phyloP scores from a whole-genome alignment of 495 filamentous ascomycete genomes.

The Ascobolus immersus region DNA sequence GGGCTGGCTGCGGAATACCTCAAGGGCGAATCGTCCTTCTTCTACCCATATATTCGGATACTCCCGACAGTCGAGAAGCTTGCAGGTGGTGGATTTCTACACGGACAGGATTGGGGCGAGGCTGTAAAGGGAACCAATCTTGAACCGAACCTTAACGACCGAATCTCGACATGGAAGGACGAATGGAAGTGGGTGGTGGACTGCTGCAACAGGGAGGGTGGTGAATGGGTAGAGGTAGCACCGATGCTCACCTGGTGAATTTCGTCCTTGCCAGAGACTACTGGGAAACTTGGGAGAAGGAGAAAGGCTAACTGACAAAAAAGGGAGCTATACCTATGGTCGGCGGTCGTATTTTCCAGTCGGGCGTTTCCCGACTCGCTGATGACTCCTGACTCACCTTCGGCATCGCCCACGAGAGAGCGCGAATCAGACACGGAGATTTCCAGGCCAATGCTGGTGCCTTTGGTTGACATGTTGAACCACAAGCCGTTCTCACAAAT shows the following conservation, averaged over 20 bases:
- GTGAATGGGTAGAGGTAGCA: too few relatives aligned
- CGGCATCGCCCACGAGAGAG: background rate
- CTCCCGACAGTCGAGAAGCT: too few relatives aligned
- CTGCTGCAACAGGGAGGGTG: conserved; percentile 13
- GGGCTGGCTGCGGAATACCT: too few relatives aligned
- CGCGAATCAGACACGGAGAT: background rate
- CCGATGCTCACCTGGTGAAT: too few relatives aligned
- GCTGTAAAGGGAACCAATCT: too few relatives aligned
- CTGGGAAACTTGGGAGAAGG: too few relatives aligned
- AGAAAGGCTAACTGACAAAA: too few relatives aligned
- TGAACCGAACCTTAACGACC: too few relatives aligned
- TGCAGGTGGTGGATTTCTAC: too few relatives aligned
- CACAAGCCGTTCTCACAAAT: conserved; percentile 32
- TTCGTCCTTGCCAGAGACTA: too few relatives aligned
- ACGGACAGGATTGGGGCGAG: too few relatives aligned
- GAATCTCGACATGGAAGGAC: conserved; percentile 21
- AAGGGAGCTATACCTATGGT: conserved; percentile 40
- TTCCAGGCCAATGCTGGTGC: conserved; percentile 28
- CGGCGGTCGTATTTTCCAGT: conserved; percentile 34
- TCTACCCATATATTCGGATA: conserved; percentile 35
- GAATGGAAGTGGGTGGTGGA: conserved; percentile 24
- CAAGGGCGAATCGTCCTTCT: conserved; percentile 26
- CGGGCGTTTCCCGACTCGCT: conserved; percentile 21
- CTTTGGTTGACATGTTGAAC: conserved; percentile 35
- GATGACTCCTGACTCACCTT: conserved; percentile 4